phyloP scores from a whole-genome alignment of 495 filamentous ascomycete genomes.

The Aspergillus baeticus region DNA sequence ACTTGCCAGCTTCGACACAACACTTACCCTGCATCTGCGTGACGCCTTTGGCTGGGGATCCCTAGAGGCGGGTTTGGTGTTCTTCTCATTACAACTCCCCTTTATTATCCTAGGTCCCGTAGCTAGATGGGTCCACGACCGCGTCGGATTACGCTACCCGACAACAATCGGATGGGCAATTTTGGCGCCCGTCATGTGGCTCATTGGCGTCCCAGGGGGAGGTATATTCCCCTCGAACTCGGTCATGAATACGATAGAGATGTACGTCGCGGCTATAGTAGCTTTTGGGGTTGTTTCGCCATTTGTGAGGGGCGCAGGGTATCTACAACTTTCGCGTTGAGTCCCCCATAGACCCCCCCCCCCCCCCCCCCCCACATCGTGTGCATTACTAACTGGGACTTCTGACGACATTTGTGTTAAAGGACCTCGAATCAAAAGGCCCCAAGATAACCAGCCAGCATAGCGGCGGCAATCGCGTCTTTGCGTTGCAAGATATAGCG shows the following conservation, averaged over 20 bases:
- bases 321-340: too few species aligned
- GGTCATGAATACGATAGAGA: constrained; percentile 10
- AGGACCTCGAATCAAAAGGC: too few species aligned
- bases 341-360: too few species aligned
- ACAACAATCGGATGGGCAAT: constrained; percentile 22
- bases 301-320: not conserved
- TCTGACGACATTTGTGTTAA: too few species aligned
- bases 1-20: constrained; percentile 30
- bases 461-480: too few species aligned
- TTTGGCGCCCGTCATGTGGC: constrained; percentile 12
- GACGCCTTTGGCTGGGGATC: constrained; percentile 32
- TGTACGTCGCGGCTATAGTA: constrained; percentile 20
- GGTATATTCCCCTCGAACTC: constrained; percentile 18
- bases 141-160: constrained; percentile 23
- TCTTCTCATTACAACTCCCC: constrained; percentile 29
- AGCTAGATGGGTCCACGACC: constrained; percentile 30
- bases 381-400: too few species aligned
- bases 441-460: too few species aligned
- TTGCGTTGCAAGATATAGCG: too few species aligned
- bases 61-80: constrained; percentile 27
- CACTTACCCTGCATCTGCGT: constrained; percentile 30
- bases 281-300: constrained; percentile 18
- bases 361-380: too few species aligned
- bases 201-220: constrained; percentile 22
- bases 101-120: constrained; percentile 23